Conservation (phyloP, 164 flowering plant species). For the Amborella trichopoda region DNA sequence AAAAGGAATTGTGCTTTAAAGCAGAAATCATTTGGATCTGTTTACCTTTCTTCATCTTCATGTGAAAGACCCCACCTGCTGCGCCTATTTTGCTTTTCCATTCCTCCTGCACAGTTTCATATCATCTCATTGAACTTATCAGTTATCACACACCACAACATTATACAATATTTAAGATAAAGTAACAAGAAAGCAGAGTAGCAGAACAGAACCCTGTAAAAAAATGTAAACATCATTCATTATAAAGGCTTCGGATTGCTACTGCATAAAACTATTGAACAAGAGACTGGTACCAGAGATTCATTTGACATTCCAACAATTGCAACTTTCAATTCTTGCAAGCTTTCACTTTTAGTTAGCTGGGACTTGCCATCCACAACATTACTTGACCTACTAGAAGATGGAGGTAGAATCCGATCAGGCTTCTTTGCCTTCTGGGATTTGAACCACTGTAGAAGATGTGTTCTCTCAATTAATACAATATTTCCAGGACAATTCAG, state of each 20-base stretch:
- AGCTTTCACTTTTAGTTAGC: constrained; percentile 29
- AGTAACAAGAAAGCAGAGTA: no score
- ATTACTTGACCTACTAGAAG: constrained; percentile 25
- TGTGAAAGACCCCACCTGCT: constrained; percentile 63
- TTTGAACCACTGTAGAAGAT: constrained; percentile 83
- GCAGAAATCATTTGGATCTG: no score
- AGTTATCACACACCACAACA: no score
- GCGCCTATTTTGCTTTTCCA: constrained; percentile 63
- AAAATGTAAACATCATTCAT: no score
- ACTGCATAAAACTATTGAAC: not conserved
- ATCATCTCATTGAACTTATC: constrained; percentile 1
- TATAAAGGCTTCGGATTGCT: no score
- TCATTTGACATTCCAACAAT: constrained; percentile 41
- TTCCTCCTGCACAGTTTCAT: constrained; percentile 32
- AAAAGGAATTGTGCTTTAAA: no score
- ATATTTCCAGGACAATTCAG: no score
- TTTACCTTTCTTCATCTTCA: constrained; percentile 66
- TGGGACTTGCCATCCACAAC: constrained; percentile 16
- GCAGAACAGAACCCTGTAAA: no score
- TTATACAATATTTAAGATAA: no score
- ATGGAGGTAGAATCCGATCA: constrained; percentile 50
- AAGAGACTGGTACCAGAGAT: constrained; percentile 25
- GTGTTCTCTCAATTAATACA: no score
- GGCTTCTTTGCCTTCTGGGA: constrained; percentile 70
- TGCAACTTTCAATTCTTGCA: constrained; percentile 60